Percentiles rank a stretch among this genome's conserved stretches.
These are phyloP conservation scores for Penicillium coffeae DNA, from an alignment of 495 filamentous ascomycete genomes.

Conservation along the genomic window DNA sequence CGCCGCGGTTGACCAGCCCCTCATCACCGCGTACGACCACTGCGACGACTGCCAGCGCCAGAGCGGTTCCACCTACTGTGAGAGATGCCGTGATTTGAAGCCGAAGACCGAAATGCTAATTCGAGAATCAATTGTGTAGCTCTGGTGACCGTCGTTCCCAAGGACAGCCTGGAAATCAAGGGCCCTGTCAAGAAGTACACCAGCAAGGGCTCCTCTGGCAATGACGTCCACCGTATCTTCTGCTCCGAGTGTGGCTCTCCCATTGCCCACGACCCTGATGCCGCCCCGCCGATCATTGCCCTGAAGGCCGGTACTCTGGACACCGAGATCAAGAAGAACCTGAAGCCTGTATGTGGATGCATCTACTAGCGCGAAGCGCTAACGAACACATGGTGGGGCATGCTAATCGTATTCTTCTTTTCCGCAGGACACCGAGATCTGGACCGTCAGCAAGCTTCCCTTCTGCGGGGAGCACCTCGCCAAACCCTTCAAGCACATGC, in stretches of 20 bases:
- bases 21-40: constrained; percentile 62
- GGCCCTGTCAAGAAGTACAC: constrained; percentile 61
- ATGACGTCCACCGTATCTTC: constrained; percentile 62
- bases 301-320: constrained; percentile 63
- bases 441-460: constrained; percentile 63
- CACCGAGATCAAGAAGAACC: constrained; percentile 58
- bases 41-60: constrained; percentile 72
- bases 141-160: constrained; percentile 61
- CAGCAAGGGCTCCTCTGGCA: constrained; percentile 52
- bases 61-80: constrained; percentile 65
- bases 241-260: constrained; percentile 66
- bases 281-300: constrained; percentile 63
- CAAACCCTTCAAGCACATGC: constrained; percentile 60
- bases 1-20: constrained; percentile 50
- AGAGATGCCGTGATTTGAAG: neutral
- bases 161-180: constrained; percentile 55
- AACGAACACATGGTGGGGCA: no score
- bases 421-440: constrained; percentile 61
- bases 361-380: no score
- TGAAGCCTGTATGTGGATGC: constrained; percentile 56
- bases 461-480: constrained; percentile 63
- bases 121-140: constrained; percentile 34
- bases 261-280: constrained; percentile 66
- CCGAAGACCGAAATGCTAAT: neutral
- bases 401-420: no score